Evolutionary conservation across 768 basidiomycete genomes (phyloP).

Genomic region (Termitomyces sp.): DNA sequence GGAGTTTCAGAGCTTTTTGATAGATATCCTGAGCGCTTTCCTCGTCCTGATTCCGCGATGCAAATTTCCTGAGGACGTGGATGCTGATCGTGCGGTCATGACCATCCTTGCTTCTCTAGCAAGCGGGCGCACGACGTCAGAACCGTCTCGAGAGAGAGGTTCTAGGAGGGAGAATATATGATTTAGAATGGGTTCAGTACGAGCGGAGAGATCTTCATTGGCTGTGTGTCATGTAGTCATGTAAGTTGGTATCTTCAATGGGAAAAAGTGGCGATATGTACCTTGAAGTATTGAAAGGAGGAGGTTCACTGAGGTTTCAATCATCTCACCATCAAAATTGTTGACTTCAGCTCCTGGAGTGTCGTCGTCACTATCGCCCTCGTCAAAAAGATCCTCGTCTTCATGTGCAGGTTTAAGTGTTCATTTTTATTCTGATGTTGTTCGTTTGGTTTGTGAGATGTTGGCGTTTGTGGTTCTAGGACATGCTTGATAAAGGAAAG

Average conservation of each 20-base stretch:
- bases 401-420: constrained; percentile 26
- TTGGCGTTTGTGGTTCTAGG: constrained; percentile 39
- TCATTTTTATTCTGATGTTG: neutral
- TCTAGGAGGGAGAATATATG: constrained; percentile 68
- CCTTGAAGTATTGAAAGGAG: constrained; percentile 87
- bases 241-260: constrained; percentile 11
- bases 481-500: constrained; percentile 82
- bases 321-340: constrained; percentile 55
- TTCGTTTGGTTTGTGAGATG: constrained; percentile 21
- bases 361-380: constrained; percentile 54
- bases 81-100: constrained; percentile 74
- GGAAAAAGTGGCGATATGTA: constrained; percentile 21
- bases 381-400: constrained; percentile 33
- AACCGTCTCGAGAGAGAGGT: constrained; percentile 41
- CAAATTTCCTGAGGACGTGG: constrained; percentile 34
- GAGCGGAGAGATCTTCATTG: constrained; percentile 57
- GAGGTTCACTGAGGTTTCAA: constrained; percentile 72
- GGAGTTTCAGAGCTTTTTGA: constrained; percentile 79
- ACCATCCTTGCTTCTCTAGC: constrained; percentile 80
- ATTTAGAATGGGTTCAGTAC: constrained; percentile 56
- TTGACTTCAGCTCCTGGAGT: constrained; percentile 32
- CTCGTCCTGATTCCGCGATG: constrained; percentile 23
- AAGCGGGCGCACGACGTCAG: constrained; percentile 44
- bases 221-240: constrained; percentile 33
- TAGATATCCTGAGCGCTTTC: constrained; percentile 61